phyloP scores from a whole-genome alignment of 495 filamentous ascomycete genomes.

The Penicillium angulare region DNA sequence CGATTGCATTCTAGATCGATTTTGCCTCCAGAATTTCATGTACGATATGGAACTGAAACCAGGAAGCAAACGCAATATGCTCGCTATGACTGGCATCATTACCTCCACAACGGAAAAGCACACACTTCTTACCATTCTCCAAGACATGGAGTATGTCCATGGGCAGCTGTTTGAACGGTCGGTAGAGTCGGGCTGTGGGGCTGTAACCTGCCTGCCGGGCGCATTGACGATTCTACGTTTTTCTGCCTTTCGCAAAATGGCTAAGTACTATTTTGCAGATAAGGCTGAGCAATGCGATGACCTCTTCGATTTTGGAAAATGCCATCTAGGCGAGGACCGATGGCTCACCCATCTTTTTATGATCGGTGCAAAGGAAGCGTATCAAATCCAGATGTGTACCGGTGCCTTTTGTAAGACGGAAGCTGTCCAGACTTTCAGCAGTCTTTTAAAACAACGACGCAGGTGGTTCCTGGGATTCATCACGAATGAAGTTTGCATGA shows the following conservation, averaged over 20 bases:
- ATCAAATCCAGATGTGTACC: slow-evolving; percentile 97
- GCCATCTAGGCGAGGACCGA: slow-evolving; percentile 92
- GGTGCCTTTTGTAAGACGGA: slow-evolving; percentile 98
- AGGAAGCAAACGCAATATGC: slow-evolving; percentile 87
- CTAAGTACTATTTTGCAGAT: slow-evolving; percentile 98
- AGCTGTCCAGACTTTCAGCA: slow-evolving; percentile 83
- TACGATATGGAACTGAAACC: slow-evolving; percentile 99
- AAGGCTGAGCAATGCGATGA: slow-evolving; percentile 96
- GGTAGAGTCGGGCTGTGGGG: slow-evolving; percentile 91
- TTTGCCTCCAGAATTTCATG: slow-evolving; percentile 97
- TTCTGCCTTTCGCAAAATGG: slow-evolving; percentile 95
- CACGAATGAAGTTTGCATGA: slow-evolving; percentile 98
- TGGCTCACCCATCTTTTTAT: slow-evolving; percentile 99
- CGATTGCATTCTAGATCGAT: slow-evolving; percentile 90
- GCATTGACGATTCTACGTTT: slow-evolving; percentile 94
- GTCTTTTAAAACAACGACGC: slow-evolving; percentile 90
- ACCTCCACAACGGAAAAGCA: slow-evolving; percentile 91
- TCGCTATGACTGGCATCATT: slow-evolving; percentile 98
- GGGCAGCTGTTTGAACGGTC: slow-evolving; percentile 96
- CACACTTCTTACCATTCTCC: slow-evolving; percentile 84
- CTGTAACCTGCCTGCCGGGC: slow-evolving; percentile 93
- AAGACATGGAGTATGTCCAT: slow-evolving; percentile 98
- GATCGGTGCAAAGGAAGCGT: slow-evolving; percentile 89
- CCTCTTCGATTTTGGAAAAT: slow-evolving; percentile 95
- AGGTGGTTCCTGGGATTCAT: slow-evolving; percentile 98